Base-by-base conservation (phyloP, 768 basidiomycete species). In the Boletus sp. region DNA sequence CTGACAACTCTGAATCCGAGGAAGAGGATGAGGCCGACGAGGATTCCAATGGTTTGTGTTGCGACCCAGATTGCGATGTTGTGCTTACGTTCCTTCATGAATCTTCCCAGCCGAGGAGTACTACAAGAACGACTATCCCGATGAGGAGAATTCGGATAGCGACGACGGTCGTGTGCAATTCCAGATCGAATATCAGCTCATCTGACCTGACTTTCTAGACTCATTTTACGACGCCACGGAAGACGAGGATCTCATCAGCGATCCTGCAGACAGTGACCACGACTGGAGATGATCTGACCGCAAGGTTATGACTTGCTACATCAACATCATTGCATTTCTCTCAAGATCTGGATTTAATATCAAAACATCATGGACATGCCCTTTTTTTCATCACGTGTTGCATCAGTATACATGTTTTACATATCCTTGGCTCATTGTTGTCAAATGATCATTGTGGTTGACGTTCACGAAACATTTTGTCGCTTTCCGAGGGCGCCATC, bases 81-180 rank as follows among this genome's bases (percentile, higher is more conserved):
- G 5, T 46, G 1, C 51, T 62, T 1, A 65, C 4, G 2, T 14
- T 46, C 15, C 10, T 42, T 41, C 33, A n/a, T 25, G 35, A 37
- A 46, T 6, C 43, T 8, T 32, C 49, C 6, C 61, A 90, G 89
- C 85, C 17, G 89, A 92, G 68, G 88, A 89, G 58, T 90, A 85
- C 63, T 90, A 90, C 70, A 88, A 82, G 62, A 92, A 92, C 55
- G 89, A 92, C 64, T 92, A 92, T 60, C 89, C 89, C 6, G 88
- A 90, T 27, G 89, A 85, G 46, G 83, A 84, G 37, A 72, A 76
- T 25, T 71, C 73, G 10, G 74, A 74, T 23, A 72, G 68, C 17
- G 74, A 74, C 32, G 71, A 70, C 39, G 77, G 74, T 64, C 76
- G 75, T 74, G 58, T 29, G 61, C 63, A 55, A 32, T 21, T 40